phyloP scores from a whole-genome alignment of 2,329 filamentous ascomycete species.

The Zymoseptoria pseudotritici region DNA sequence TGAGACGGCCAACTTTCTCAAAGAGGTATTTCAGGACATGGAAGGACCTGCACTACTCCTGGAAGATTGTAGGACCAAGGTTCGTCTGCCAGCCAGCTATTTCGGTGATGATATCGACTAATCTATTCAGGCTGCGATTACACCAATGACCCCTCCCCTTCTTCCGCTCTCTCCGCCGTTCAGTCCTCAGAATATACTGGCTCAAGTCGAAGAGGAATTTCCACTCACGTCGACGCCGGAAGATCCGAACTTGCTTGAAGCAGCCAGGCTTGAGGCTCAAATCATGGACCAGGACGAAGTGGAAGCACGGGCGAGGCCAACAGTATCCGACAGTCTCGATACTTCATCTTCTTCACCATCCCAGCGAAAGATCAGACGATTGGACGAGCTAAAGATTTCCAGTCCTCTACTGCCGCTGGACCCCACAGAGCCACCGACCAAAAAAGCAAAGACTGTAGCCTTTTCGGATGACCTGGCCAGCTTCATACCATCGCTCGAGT shows the following conservation, averaged over 20 bases:
- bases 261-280: constrained; percentile 17
- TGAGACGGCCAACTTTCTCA: constrained; percentile 31
- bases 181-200: constrained; percentile 25
- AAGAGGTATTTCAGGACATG: constrained; percentile 25
- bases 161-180: constrained; percentile 38
- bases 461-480: constrained; percentile 33
- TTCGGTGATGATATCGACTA: constrained; percentile 16
- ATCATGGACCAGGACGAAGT: constrained; percentile 27
- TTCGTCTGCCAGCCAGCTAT: not conserved
- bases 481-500: constrained; percentile 28
- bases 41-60: constrained; percentile 4
- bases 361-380: constrained; percentile 29
- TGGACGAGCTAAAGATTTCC: constrained; percentile 38
- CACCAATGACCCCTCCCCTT: constrained; percentile 41
- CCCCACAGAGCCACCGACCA: constrained; percentile 30
- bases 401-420: constrained; percentile 39
- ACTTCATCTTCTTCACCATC: constrained; percentile 18
- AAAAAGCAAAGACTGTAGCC: constrained; percentile 35
- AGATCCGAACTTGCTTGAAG: constrained; percentile 24
- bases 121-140: constrained; percentile 19
- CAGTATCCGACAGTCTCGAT: not conserved
- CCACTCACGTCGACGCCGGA: constrained; percentile 25
- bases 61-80: constrained; percentile 23
- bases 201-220: constrained; percentile 18
- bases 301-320: constrained; percentile 5